Evolutionary conservation across 371 early-diverging fungal genomes (phyloP).

Genomic region (Mortierella sp.): DNA sequence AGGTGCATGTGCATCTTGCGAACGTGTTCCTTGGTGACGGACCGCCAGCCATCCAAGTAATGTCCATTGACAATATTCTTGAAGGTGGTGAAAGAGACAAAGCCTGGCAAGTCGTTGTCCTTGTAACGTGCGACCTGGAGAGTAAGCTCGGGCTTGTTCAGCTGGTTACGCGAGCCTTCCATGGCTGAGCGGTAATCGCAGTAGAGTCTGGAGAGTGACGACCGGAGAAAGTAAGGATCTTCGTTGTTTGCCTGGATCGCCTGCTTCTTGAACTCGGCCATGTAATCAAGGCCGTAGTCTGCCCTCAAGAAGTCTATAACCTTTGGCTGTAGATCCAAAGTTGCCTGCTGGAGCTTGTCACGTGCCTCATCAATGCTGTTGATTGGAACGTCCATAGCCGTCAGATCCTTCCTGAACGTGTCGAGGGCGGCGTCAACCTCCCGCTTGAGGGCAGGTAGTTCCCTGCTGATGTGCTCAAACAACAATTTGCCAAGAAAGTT

Average conservation of each 20-base stretch:
- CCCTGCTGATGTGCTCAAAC: constrained; percentile 32
- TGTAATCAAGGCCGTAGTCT: constrained; percentile 17
- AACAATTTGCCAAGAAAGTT: constrained; percentile 29
- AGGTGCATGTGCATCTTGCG: constrained; percentile 14
- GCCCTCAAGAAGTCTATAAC: constrained; percentile 9
- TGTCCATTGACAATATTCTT: constrained; percentile 21
- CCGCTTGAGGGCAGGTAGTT: constrained; percentile 25
- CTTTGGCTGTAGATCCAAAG: constrained; percentile 1
- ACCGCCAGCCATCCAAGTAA: constrained; percentile 11
- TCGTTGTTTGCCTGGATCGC: not conserved
- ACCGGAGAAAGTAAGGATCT: constrained; percentile 12
- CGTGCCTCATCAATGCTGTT: not conserved
- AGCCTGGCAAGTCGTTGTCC: constrained; percentile 35
- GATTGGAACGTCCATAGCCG: constrained; percentile 8
- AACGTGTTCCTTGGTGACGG: constrained; percentile 12
- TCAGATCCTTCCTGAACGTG: constrained; percentile 8
- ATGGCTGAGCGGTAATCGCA: constrained; percentile 9
- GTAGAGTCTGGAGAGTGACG: constrained; percentile 20
- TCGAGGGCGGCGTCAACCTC: constrained; percentile 10
- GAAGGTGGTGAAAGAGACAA: constrained; percentile 30
- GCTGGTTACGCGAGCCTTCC: constrained; percentile 11
- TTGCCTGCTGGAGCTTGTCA: constrained; percentile 3
- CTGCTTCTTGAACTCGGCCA: constrained; percentile 1
- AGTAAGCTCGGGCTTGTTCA: constrained; percentile 3
- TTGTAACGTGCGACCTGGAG: constrained; percentile 21